Conservation (phyloP, 164 flowering plant species). For the Stephania japonica region DNA sequence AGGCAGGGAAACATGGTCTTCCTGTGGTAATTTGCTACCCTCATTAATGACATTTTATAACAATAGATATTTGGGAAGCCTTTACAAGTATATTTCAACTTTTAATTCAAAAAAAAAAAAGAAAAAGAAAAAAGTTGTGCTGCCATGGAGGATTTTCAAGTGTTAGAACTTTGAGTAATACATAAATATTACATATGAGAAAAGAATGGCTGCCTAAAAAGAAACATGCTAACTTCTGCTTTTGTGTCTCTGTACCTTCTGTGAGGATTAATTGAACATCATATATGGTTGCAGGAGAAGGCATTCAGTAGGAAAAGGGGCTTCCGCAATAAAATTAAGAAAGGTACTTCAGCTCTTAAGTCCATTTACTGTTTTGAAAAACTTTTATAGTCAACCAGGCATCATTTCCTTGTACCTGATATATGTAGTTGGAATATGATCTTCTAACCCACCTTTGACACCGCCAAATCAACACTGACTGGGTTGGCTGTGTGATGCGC, state of each 20-base stretch:
- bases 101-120: neutral
- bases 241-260: neutral
- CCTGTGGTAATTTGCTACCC: constrained; percentile 62
- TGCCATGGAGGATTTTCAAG: too few species aligned
- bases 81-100: neutral
- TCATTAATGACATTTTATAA: neutral
- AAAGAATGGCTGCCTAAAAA: neutral
- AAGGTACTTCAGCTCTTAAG: constrained; percentile 27
- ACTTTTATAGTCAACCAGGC: neutral
- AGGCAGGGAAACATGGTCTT: constrained; percentile 56
- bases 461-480: too few species aligned
- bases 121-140: neutral
- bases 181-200: neutral
- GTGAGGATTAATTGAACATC: neutral
- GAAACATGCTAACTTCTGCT: neutral
- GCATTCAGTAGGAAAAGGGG: constrained; percentile 95
- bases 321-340: constrained; percentile 88
- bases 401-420: neutral
- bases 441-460: too few species aligned
- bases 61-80: neutral
- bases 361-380: neutral
- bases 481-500: too few species aligned
- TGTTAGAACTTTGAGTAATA: neutral
- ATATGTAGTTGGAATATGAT: too few species aligned
- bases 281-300: constrained; percentile 54